Conservation (phyloP, 2,329 filamentous ascomycete species). For the Cryphonectria naterciae region DNA sequence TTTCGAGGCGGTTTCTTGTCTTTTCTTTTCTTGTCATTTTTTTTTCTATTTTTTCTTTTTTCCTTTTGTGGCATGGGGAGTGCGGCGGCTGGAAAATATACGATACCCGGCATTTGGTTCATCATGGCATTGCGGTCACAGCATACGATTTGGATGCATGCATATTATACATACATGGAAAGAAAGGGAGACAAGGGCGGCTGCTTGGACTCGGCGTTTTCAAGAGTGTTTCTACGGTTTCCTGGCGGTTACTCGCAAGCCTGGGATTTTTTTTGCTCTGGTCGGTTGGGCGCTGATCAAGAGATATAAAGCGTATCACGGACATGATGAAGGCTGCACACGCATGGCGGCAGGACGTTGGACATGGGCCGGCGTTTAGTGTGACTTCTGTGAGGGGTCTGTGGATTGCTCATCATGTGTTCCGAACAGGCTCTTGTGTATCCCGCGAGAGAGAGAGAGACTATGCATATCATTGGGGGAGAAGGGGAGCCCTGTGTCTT, state of each 20-base stretch:
- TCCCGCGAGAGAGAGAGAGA: background rate
- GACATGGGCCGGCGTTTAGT: background rate
- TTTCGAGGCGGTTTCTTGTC: background rate
- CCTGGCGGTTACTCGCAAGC: background rate
- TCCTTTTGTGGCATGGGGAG: background rate
- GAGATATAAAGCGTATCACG: background rate
- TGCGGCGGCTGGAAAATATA: constrained; percentile 25
- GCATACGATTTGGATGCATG: constrained; percentile 15
- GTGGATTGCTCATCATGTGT: background rate
- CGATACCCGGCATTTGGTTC: constrained; percentile 29
- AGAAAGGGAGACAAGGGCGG: background rate
- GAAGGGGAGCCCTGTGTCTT: background rate
- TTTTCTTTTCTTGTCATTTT: background rate
- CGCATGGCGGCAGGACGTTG: background rate
- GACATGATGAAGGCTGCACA: background rate
- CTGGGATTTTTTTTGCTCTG: background rate
- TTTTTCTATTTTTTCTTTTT: constrained; percentile 10
- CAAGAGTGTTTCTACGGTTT: background rate
- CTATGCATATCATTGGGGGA: background rate
- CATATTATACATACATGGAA: background rate
- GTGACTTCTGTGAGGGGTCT: background rate
- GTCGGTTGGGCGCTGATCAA: background rate
- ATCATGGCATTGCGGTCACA: constrained; percentile 11
- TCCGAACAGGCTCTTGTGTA: background rate
- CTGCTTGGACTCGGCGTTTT: constrained; percentile 5